A percentile compares a stretch with the other conserved stretches of the same genome.
Conservation (phyloP, 106 monocot genomes). For the Acanthochlamys bracteata region DNA sequence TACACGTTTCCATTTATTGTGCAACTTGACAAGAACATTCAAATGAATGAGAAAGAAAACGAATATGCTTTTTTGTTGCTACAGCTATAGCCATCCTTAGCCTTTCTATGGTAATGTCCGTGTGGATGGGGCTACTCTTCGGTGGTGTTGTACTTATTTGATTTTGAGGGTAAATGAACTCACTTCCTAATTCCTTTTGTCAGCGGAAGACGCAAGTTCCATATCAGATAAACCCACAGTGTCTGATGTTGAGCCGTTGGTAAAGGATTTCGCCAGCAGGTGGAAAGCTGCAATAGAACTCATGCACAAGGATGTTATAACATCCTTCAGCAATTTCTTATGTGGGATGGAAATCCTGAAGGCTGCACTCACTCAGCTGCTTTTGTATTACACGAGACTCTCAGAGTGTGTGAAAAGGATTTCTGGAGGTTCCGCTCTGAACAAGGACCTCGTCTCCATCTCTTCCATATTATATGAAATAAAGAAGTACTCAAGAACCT, state of each 20-base stretch:
- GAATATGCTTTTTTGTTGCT: too few relatives aligned
- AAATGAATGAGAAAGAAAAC: too few relatives aligned
- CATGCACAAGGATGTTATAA: slow-evolving; percentile 97
- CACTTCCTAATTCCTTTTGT: background rate
- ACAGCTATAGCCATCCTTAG: too few relatives aligned
- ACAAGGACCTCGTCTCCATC: slow-evolving; percentile 94
- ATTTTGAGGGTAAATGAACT: too few relatives aligned
- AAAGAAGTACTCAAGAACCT: slow-evolving; percentile 93
- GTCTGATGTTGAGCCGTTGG: slow-evolving; percentile 57
- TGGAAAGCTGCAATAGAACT: slow-evolving; percentile 91
- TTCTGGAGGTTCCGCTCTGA: slow-evolving; percentile 60
- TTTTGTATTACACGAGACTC: slow-evolving; percentile 83
- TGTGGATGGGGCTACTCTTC: too few relatives aligned
- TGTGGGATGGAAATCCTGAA: slow-evolving; percentile 97
- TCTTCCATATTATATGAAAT: slow-evolving; percentile 92
- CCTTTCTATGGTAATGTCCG: too few relatives aligned
- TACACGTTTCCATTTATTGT: too few relatives aligned
- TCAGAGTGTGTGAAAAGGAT: slow-evolving; percentile 77
- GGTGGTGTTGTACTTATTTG: too few relatives aligned
- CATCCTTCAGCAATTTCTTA: slow-evolving; percentile 95
- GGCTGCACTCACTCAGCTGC: slow-evolving; percentile 79
- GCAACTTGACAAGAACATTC: too few relatives aligned
- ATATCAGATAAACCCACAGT: slow-evolving; percentile 42
- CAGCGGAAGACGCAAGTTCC: slow-evolving; percentile 58
- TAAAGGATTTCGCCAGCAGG: slow-evolving; percentile 77